Percentiles rank a stretch among this genome's conserved stretches.
Conservation (phyloP, 139 green algal genomes). For the Microglena sp. region DNA sequence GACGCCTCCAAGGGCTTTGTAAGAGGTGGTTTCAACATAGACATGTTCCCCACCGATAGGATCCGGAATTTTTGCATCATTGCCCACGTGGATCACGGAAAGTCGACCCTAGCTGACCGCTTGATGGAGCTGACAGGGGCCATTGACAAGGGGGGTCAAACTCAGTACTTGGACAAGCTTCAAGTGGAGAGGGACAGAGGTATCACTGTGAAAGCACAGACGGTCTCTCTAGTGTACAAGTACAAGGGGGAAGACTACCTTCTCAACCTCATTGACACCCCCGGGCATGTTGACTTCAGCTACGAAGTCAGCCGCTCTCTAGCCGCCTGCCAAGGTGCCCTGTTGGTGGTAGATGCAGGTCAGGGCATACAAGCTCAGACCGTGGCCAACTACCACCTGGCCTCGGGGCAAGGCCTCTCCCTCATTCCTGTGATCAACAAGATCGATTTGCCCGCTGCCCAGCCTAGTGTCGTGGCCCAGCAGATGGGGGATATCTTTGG, state of each 20-base stretch:
- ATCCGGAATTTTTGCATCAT: constrained; percentile 67
- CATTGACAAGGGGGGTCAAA: constrained; percentile 13
- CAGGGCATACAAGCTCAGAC: constrained; percentile 91
- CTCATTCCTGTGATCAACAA: constrained; percentile 93
- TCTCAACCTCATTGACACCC: constrained; percentile 81
- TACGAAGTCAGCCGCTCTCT: constrained; percentile 45
- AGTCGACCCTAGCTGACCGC: constrained; percentile 67
- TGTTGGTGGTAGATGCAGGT: constrained; percentile 86
- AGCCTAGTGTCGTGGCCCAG: constrained; percentile 60
- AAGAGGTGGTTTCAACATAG: constrained; percentile 15
- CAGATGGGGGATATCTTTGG: constrained; percentile 7
- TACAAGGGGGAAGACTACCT: constrained; percentile 53
- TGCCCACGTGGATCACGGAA: constrained; percentile 28
- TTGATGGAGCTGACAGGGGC: constrained; percentile 12
- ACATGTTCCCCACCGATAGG: constrained; percentile 24
- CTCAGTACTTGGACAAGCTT: constrained; percentile 66
- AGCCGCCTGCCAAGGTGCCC: constrained; percentile 67
- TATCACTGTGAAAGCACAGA: constrained; percentile 93
- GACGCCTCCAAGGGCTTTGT: constrained; percentile 18
- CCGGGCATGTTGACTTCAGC: constrained; percentile 59
- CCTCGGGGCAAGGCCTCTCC: constrained; percentile 74
- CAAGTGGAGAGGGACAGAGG: constrained; percentile 80
- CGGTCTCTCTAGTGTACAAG: constrained; percentile 63
- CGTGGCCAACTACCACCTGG: constrained; percentile 85
- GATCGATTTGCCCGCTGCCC: constrained; percentile 68